These are phyloP conservation scores for Rubroshorea leprosula DNA, from an alignment of 345 rosid genomes.

Conservation along the genomic window DNA sequence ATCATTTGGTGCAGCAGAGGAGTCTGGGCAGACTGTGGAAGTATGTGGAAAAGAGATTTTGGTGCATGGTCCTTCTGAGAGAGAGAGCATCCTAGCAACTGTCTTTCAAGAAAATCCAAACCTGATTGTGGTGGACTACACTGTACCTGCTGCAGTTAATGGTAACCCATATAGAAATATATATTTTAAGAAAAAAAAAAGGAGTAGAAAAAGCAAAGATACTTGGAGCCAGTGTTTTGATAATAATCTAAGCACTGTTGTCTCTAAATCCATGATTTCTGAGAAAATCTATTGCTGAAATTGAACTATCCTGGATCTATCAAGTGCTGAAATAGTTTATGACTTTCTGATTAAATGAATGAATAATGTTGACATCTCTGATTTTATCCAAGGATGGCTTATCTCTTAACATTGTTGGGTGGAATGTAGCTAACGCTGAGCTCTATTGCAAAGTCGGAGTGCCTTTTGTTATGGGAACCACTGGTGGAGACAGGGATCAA, in stretches of 20 bases:
- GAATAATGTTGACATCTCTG: too few species aligned
- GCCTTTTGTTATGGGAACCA: slow-evolving; percentile 97
- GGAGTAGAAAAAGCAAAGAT: too few species aligned
- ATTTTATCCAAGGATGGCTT: not conserved
- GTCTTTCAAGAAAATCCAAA: slow-evolving; percentile 56
- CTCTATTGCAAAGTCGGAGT: slow-evolving; percentile 89
- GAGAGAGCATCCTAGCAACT: slow-evolving; percentile 63
- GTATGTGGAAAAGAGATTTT: slow-evolving; percentile 62
- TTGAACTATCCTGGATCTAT: too few species aligned
- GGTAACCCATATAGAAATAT: slow-evolving; percentile 30
- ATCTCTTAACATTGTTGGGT: not conserved
- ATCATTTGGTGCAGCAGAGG: slow-evolving; percentile 66
- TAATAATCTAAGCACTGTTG: too few species aligned
- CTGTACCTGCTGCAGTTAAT: slow-evolving; percentile 80
- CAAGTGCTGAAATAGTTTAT: too few species aligned
- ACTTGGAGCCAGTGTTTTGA: too few species aligned
- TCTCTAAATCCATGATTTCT: too few species aligned
- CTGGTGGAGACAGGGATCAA: slow-evolving; percentile 75
- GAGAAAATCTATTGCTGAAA: too few species aligned
- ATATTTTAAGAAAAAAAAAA: not conserved
- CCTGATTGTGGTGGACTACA: slow-evolving; percentile 76
- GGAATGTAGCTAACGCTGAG: slow-evolving; percentile 63
- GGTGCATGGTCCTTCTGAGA: slow-evolving; percentile 65
- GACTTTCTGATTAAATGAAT: too few species aligned
- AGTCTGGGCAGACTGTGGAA: slow-evolving; percentile 56